Evolutionary conservation across 1,284 basidiomycete genomes (phyloP).

Genomic region (Ganoderma multipileum): DNA sequence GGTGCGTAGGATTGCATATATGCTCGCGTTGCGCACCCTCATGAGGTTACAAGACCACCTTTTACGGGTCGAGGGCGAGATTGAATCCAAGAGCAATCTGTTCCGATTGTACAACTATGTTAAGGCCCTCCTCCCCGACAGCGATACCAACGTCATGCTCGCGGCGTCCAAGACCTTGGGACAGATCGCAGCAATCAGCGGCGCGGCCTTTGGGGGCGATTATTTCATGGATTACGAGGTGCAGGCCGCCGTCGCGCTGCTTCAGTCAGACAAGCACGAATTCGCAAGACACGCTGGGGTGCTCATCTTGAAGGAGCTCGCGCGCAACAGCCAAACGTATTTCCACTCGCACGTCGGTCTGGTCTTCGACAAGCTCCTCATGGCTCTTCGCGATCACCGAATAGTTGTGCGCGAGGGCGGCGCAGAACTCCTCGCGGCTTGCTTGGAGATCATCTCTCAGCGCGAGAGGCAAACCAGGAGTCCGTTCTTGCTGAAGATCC

Average conservation of each 20-base stretch:
- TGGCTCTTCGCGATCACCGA: constrained; percentile 85
- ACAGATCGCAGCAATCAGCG: constrained; percentile 82
- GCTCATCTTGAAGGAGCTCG: constrained; percentile 90
- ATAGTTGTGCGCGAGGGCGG: constrained; percentile 91
- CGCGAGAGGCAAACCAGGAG: constrained; percentile 74
- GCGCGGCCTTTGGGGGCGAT: constrained; percentile 79
- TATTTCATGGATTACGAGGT: constrained; percentile 89
- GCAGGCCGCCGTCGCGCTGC: constrained; percentile 79
- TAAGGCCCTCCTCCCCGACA: constrained; percentile 83
- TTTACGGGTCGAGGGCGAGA: constrained; percentile 73
- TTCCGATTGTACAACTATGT: constrained; percentile 94
- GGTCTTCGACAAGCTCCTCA: constrained; percentile 91
- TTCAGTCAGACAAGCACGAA: constrained; percentile 80
- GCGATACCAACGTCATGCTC: constrained; percentile 88
- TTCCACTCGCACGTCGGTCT: constrained; percentile 88
- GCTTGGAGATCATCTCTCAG: constrained; percentile 83
- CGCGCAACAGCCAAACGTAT: constrained; percentile 83
- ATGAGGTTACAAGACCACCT: constrained; percentile 63
- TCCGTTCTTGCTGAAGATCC: constrained; percentile 78
- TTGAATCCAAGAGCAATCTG: constrained; percentile 78
- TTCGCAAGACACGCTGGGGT: constrained; percentile 84
- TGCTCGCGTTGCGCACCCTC: background rate
- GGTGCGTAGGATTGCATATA: constrained; percentile 51
- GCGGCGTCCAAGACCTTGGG: constrained; percentile 88
- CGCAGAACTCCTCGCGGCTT: constrained; percentile 88